A percentile compares a stretch with the other conserved stretches of the same genome.
Conservation (phyloP, 306 rosid species). For the Purshia tridentata region DNA sequence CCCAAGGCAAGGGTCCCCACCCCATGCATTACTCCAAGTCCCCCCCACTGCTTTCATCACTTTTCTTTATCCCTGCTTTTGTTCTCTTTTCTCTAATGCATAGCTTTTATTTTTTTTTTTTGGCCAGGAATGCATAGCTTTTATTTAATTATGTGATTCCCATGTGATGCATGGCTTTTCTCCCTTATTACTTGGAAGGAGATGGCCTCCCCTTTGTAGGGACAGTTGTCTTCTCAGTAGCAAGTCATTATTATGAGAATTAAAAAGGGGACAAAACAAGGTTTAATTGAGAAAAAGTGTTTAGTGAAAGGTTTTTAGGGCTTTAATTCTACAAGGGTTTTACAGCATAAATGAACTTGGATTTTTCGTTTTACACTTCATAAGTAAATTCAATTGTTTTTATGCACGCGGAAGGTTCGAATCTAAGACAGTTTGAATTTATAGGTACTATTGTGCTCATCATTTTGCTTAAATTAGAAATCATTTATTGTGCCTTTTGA, state of each 20-base stretch:
- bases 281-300: too few relatives aligned
- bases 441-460: too few relatives aligned
- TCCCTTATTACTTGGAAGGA: slow-evolving; percentile 24
- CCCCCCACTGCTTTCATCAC: slow-evolving; percentile 5
- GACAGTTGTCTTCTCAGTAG: slow-evolving; percentile 21
- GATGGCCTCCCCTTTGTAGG: slow-evolving; percentile 7
- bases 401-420: too few relatives aligned
- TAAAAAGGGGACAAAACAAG: not conserved
- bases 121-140: slow-evolving; percentile 12
- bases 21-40: slow-evolving; percentile 3
- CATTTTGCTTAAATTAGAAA: too few relatives aligned
- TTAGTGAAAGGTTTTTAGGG: not conserved
- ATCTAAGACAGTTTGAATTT: too few relatives aligned
- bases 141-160: slow-evolving; percentile 25
- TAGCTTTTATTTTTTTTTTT: slow-evolving; percentile 18
- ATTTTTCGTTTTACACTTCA: too few relatives aligned
- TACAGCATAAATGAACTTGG: too few relatives aligned
- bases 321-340: too few relatives aligned
- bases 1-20: slow-evolving; percentile 14
- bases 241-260: slow-evolving; percentile 4
- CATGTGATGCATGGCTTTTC: slow-evolving; percentile 27
- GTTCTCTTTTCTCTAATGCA: slow-evolving; percentile 20
- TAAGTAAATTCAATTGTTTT: too few relatives aligned
- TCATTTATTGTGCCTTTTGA: not conserved
- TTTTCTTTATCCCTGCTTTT: slow-evolving; percentile 29